Evolutionary conservation across 371 early-diverging fungal genomes (phyloP).

Genomic region (Rhizomucor miehei): DNA sequence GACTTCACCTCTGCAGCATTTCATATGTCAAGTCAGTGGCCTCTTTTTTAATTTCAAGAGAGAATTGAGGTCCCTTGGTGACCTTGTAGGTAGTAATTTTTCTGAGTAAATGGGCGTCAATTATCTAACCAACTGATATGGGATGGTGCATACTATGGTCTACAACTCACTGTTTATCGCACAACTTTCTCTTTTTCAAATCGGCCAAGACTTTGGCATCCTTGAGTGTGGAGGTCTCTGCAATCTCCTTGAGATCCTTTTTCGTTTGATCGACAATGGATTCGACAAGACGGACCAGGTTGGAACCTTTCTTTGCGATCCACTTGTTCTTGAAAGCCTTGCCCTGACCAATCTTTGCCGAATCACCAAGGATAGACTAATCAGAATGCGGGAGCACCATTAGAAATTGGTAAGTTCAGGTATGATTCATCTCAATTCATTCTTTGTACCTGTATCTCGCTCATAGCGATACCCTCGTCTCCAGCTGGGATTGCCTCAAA

Average conservation of each 20-base stretch:
- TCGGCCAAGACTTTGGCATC: conserved; percentile 74
- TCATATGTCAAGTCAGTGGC: conserved; percentile 96
- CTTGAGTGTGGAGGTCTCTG: conserved; percentile 58
- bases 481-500: conserved; percentile 88
- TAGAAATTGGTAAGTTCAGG: no score
- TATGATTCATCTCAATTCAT: no score
- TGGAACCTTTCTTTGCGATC: conserved; percentile 82
- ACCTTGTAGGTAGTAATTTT: conserved; percentile 86
- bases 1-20: conserved; percentile 77
- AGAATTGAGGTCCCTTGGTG: conserved; percentile 87
- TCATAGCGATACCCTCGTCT: conserved; percentile 75
- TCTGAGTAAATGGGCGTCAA: no score
- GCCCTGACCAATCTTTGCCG: conserved; percentile 91
- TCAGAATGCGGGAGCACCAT: no score
- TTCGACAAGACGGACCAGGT: conserved; percentile 70
- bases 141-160: not conserved
- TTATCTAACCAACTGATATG: no score
- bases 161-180: conserved; percentile 65
- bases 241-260: conserved; percentile 69
- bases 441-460: conserved; percentile 70
- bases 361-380: conserved; percentile 61
- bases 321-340: conserved; percentile 96
- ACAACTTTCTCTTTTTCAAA: conserved; percentile 86
- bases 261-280: conserved; percentile 84
- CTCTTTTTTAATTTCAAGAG: conserved; percentile 79